Conservation (phyloP, 169 alveolate species). For the Ichthyophthirius multifiliis region DNA sequence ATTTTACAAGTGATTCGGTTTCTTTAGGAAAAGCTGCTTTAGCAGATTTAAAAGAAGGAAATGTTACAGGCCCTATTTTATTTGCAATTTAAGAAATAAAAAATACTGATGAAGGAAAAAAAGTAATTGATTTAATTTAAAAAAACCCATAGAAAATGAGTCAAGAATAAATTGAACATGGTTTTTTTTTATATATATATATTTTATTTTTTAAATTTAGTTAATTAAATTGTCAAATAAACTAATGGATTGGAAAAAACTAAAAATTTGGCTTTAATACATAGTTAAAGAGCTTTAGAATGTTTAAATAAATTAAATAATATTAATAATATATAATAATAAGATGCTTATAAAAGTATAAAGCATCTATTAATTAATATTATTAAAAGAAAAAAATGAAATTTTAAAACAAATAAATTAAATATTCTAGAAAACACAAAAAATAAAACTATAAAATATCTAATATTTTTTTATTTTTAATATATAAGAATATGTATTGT, state of each 20-base stretch:
- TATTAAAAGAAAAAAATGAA: conserved; percentile 5
- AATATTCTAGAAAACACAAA: no score
- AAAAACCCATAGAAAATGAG: not conserved
- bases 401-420: no score
- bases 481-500: no score
- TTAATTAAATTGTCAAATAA: conserved; percentile 1
- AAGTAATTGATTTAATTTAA: not conserved
- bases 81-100: conserved; percentile 25
- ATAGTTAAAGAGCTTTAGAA: conserved; percentile 15
- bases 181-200: not conserved
- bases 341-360: conserved; percentile 2
- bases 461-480: no score
- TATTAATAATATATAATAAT: not conserved
- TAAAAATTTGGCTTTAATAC: not conserved
- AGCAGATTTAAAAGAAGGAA: conserved; percentile 60
- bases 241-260: conserved; percentile 10
- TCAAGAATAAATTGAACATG: not conserved
- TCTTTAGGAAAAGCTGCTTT: conserved; percentile 57
- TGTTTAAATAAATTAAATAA: not conserved
- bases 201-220: conserved; percentile 17
- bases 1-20: conserved; percentile 47
- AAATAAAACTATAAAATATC: no score
- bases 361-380: not conserved
- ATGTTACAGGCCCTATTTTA: conserved; percentile 59
- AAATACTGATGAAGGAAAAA: not conserved